Percentiles rank a stretch among this genome's conserved stretches.
These are phyloP conservation scores for Pythium phragmitis DNA, from an alignment of 352 stramenopile genomes.

Conservation along the genomic window DNA sequence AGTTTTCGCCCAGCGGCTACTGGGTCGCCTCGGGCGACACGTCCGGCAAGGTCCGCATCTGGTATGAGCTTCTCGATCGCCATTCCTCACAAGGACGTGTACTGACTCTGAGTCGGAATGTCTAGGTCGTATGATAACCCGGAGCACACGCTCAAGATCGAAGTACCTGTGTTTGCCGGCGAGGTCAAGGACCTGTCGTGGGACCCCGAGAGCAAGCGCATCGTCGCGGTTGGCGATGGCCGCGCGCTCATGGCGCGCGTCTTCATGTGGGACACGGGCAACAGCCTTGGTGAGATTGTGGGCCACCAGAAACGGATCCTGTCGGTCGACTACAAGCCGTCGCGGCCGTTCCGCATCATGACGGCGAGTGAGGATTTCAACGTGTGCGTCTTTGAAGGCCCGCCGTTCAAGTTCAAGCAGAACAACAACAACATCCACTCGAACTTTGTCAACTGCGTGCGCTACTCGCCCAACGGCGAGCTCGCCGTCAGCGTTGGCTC, in stretches of 20 bases:
- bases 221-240: slow-evolving; percentile 89
- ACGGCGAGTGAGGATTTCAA: slow-evolving; percentile 95
- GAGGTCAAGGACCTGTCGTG: slow-evolving; percentile 94
- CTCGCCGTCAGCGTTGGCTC: slow-evolving; percentile 91
- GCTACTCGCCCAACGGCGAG: slow-evolving; percentile 91
- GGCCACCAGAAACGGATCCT: slow-evolving; percentile 93
- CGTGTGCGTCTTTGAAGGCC: slow-evolving; percentile 93
- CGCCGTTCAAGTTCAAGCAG: slow-evolving; percentile 95
- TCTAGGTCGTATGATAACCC: slow-evolving; percentile 93
- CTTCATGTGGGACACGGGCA: slow-evolving; percentile 98
- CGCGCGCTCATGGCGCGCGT: slow-evolving; percentile 74
- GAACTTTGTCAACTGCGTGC: slow-evolving; percentile 96
- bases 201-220: slow-evolving; percentile 95
- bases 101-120: neutral
- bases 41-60: slow-evolving; percentile 93
- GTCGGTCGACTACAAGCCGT: slow-evolving; percentile 92
- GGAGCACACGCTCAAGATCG: slow-evolving; percentile 95
- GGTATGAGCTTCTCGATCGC: slow-evolving; percentile 42
- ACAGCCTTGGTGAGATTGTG: slow-evolving; percentile 93
- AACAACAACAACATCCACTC: slow-evolving; percentile 92
- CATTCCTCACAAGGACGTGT: neutral
- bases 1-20: slow-evolving; percentile 94
- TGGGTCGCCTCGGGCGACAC: slow-evolving; percentile 93
- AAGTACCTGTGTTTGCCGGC: slow-evolving; percentile 87
- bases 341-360: slow-evolving; percentile 93